Base-by-base conservation (phyloP, 2,329 filamentous ascomycete species). In the Alternaria angustiovoidea region DNA sequence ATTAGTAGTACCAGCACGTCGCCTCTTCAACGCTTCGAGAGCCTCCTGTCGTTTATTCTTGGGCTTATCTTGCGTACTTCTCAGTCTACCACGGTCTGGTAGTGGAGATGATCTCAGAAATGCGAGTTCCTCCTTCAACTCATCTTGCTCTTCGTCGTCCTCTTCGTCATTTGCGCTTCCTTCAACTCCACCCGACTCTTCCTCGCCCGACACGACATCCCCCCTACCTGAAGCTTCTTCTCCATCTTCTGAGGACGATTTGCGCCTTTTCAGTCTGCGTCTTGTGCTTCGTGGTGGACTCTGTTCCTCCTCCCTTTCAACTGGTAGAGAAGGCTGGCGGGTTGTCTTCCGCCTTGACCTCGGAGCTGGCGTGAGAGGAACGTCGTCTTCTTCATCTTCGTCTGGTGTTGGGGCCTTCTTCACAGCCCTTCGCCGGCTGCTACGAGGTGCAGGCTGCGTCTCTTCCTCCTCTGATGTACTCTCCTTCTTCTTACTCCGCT, bases 91-190 rank as follows among this genome's bases (percentile, higher is more conserved):
- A 48, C 69, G 68, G 48, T 72, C 69, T 18, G 65, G 63, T 59
- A 66, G 65, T 64, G 75, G 72, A 2, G 77, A 78, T 1, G 76
- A 77, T 39, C 71, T 61, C 12, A 84, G 66, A 54, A 81, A 82
- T 5, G 81, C 78, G 3, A 84, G 69, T 41, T 84, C 82, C 51
- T 83, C 80, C 38, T 79, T 74, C 11, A 84, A 66, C 47, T 83
- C 81, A 11, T 81, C 79, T 7, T 71, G 69, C 41, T 72, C 69
- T 39, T 64, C 63, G 20, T 51, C 74, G 64, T 64, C 51, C 34
- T 64, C 57, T n/a, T 51, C 18, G 2, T 59, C 49, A 43, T 51
- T 54, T 41, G n/a, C 30, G 18, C 48, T 32, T 38, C 39, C 58
- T n/a, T 42, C 46, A 18, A 8, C 62, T 20, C 59, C 57, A 4